Percentiles rank a stretch among this genome's conserved stretches.
These are phyloP conservation scores for Coemansia biformis DNA, from an alignment of 192 early-diverging fungal species.

Conservation along the genomic window DNA sequence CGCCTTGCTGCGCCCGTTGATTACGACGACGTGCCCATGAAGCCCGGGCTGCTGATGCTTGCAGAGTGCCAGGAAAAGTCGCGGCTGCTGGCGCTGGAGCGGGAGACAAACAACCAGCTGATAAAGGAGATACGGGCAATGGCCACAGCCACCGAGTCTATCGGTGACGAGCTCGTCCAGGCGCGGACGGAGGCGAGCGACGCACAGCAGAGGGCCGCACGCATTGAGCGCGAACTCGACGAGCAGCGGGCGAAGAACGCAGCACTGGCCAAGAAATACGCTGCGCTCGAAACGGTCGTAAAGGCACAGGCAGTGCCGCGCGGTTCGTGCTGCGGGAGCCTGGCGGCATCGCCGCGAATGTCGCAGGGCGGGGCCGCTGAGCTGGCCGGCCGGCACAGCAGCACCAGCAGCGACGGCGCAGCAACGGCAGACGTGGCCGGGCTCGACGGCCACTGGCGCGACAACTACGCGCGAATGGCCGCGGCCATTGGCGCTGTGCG, in stretches of 20 bases:
- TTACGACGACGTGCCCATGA: background rate
- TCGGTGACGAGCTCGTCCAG: conserved; percentile 4
- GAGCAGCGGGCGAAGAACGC: conserved; percentile 1
- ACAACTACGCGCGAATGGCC: conserved; percentile 3
- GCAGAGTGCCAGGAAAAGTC: background rate
- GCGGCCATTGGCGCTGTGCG: conserved; percentile 8
- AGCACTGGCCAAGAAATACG: conserved; percentile 9
- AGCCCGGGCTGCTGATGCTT: background rate
- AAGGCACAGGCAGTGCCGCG: background rate
- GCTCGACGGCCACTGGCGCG: background rate
- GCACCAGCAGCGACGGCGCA: background rate
- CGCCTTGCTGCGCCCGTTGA: conserved; percentile 1
- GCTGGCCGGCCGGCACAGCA: background rate
- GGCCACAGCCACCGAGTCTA: background rate
- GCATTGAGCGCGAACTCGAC: conserved; percentile 2
- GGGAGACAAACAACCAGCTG: conserved; percentile 18
- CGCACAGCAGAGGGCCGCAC: conserved; percentile 3
- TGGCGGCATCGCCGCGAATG: conserved; percentile 10
- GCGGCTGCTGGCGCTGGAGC: conserved; percentile 15
- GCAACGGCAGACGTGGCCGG: background rate
- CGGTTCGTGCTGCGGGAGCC: no score
- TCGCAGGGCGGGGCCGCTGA: conserved; percentile 1
- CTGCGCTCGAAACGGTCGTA: conserved; percentile 6
- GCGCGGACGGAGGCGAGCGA: background rate
- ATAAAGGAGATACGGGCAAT: conserved; percentile 11